Conservation (phyloP, 257 asterid genomes). For the Solanum neorickii region DNA sequence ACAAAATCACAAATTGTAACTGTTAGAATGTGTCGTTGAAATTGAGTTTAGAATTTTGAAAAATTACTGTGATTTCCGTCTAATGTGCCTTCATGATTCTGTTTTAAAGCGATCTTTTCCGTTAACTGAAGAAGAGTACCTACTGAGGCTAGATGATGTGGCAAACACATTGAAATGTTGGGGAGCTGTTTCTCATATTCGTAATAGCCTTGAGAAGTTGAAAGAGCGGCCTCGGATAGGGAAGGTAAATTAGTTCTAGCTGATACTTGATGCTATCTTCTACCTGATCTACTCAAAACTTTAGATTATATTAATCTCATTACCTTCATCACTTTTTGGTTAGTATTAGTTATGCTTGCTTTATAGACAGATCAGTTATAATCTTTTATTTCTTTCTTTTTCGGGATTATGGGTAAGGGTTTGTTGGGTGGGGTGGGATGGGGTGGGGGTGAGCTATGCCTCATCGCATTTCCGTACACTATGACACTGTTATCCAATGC, state of each 20-base stretch:
- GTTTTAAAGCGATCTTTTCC: constrained; percentile 74
- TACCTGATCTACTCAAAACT: background rate
- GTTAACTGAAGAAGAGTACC: constrained; percentile 88
- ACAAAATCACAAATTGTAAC: background rate
- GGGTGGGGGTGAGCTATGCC: background rate
- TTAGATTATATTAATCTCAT: background rate
- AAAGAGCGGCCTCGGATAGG: constrained; percentile 97
- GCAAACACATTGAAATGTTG: constrained; percentile 85
- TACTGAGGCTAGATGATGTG: constrained; percentile 86
- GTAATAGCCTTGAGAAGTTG: constrained; percentile 62
- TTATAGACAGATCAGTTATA: background rate
- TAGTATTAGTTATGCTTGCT: background rate
- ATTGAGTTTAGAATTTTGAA: background rate
- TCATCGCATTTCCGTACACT: background rate
- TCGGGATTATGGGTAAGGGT: too few relatives aligned
- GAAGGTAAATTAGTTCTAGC: constrained; percentile 25
- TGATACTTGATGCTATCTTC: background rate
- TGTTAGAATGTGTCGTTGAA: background rate
- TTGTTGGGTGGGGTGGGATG: background rate
- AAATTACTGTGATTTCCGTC: background rate
- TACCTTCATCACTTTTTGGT: background rate
- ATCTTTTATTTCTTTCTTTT: background rate
- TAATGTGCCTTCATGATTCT: constrained; percentile 10
- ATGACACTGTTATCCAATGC: background rate
- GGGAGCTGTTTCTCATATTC: constrained; percentile 98